Conservation (phyloP, 2,329 filamentous ascomycete genomes). For the Fusarium newnesense region DNA sequence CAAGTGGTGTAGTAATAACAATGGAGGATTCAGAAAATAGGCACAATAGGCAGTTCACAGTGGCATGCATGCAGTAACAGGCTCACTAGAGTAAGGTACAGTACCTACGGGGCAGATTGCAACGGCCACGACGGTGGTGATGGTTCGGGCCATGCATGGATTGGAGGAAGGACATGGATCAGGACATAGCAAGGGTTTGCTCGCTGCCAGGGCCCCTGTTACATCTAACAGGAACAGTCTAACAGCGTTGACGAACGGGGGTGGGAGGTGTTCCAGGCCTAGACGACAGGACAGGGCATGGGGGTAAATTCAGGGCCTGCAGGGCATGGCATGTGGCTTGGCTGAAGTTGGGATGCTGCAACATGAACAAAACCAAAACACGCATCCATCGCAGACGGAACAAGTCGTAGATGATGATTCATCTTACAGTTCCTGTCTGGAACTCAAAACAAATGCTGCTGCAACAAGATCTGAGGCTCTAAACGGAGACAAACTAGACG, state of each 20-base stretch:
- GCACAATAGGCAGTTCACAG: constrained; percentile 19
- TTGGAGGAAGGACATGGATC: not conserved
- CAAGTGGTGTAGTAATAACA: constrained; percentile 40
- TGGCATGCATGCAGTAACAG: constrained; percentile 4
- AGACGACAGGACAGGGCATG: constrained; percentile 5
- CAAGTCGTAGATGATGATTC: constrained; percentile 18
- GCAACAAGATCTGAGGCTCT: constrained; percentile 19
- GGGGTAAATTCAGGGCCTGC: not conserved
- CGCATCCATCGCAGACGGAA: constrained; percentile 21
- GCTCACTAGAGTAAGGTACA: constrained; percentile 20
- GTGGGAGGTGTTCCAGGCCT: constrained; percentile 32
- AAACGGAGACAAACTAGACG: constrained; percentile 1
- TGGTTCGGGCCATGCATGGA: constrained; percentile 40
- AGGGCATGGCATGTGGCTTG: constrained; percentile 14
- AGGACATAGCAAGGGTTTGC: constrained; percentile 3
- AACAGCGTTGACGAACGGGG: constrained; percentile 7
- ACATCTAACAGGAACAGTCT: constrained; percentile 29
- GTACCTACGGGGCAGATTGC: constrained; percentile 42
- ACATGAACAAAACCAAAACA: constrained; percentile 29
- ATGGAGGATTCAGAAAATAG: constrained; percentile 6
- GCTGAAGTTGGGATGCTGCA: constrained; percentile 24
- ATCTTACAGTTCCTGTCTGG: constrained; percentile 33
- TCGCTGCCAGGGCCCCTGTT: constrained; percentile 22
- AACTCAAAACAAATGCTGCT: constrained; percentile 31
- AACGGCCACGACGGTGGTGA: constrained; percentile 45